Evolutionary conservation across 352 stramenopile species (phyloP).

Genomic region (Globisporangium cylindrosporum): DNA sequence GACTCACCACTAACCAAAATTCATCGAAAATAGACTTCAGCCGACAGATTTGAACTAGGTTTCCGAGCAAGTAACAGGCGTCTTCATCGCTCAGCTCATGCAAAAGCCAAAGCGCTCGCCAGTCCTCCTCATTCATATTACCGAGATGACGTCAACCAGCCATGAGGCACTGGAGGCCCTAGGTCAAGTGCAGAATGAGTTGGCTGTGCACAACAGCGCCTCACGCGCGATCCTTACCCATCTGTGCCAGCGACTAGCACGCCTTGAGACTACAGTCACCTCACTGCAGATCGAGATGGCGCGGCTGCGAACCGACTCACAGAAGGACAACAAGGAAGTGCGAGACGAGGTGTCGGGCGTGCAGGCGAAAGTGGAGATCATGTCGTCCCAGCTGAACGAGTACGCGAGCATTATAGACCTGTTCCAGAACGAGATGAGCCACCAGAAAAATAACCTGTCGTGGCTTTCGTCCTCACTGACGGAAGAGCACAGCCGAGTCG

Average conservation of each 20-base stretch:
- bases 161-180: slow-evolving; percentile 27
- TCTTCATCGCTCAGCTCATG: background rate
- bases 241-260: slow-evolving; percentile 53
- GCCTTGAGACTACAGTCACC: slow-evolving; percentile 43
- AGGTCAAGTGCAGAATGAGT: slow-evolving; percentile 44
- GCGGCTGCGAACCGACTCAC: slow-evolving; percentile 33
- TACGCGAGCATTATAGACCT: slow-evolving; percentile 57
- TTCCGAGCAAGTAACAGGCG: background rate
- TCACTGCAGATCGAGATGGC: slow-evolving; percentile 43
- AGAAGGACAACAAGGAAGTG: slow-evolving; percentile 40
- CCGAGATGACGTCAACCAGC: background rate
- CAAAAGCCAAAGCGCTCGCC: background rate
- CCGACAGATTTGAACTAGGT: background rate
- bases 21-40: background rate
- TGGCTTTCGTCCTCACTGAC: slow-evolving; percentile 48
- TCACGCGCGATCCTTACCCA: slow-evolving; percentile 63
- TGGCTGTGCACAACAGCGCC: slow-evolving; percentile 46
- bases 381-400: slow-evolving; percentile 53
- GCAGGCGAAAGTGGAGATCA: slow-evolving; percentile 37
- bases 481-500: slow-evolving; percentile 42
- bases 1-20: background rate
- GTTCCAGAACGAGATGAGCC: slow-evolving; percentile 67
- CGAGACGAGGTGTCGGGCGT: slow-evolving; percentile 47
- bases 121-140: background rate
- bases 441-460: slow-evolving; percentile 40